Conservation (phyloP, 2,329 filamentous ascomycete genomes). For the Chaetomiaceae sp. region DNA sequence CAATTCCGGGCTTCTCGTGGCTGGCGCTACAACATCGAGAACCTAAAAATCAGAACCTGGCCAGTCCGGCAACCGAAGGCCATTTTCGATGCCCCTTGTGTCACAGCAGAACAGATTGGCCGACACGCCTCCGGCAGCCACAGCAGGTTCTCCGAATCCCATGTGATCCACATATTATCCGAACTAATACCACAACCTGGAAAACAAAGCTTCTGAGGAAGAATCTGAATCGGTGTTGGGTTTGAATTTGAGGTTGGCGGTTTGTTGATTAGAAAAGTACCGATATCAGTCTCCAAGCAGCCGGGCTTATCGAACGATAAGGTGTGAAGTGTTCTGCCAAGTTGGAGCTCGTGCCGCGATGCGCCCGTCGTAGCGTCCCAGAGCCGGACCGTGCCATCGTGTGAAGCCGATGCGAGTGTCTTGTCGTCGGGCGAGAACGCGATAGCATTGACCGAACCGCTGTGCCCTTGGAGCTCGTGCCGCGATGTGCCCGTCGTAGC, state of each 20-base stretch:
- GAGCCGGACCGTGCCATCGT: too few species aligned
- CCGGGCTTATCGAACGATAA: too few species aligned
- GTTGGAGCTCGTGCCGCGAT: too few species aligned
- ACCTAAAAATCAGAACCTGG: not conserved
- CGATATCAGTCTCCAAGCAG: too few species aligned
- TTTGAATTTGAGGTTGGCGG: too few species aligned
- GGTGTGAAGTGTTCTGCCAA: too few species aligned
- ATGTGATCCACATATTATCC: not conserved
- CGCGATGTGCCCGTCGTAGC: not conserved
- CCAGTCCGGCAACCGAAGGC: constrained; percentile 2
- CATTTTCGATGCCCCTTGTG: not conserved
- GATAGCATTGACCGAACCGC: not conserved
- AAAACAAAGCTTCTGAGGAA: too few species aligned
- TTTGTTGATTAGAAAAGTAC: too few species aligned
- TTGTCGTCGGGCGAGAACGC: constrained; percentile 4
- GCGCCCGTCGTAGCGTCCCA: too few species aligned
- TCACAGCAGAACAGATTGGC: not conserved
- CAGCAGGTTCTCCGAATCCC: not conserved
- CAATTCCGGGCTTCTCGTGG: too few species aligned
- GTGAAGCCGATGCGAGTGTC: constrained; percentile 2
- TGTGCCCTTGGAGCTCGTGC: constrained; percentile 12
- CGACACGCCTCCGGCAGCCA: not conserved
- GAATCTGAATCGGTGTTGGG: too few species aligned
- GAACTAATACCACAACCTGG: too few species aligned
- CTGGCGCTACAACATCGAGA: not conserved